Evolutionary conservation across 495 filamentous ascomycete species (phyloP).

Genomic region (Penicillium pulvis): DNA sequence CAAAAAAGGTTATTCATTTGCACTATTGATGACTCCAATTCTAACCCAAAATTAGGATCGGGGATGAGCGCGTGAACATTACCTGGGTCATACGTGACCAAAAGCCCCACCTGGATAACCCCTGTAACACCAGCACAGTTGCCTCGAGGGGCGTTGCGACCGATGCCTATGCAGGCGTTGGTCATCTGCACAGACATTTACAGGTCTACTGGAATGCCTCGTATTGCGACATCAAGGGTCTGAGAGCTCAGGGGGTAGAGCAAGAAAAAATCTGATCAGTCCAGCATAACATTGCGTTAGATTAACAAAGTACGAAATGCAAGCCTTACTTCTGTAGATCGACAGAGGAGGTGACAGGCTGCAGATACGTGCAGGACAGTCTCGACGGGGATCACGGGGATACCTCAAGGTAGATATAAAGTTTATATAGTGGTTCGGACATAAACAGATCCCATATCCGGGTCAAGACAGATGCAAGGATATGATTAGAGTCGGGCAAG

Average conservation of each 20-base stretch:
- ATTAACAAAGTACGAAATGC: background rate
- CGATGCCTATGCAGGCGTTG: background rate
- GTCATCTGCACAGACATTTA: background rate
- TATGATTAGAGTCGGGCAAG: background rate
- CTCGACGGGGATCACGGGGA: background rate
- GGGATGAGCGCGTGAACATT: background rate
- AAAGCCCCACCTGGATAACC: background rate
- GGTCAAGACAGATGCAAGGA: background rate
- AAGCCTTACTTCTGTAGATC: background rate
- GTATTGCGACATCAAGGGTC: background rate
- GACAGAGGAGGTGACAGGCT: background rate
- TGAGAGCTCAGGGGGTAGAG: background rate
- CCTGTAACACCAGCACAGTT: background rate
- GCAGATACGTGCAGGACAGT: background rate
- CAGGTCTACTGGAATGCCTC: background rate
- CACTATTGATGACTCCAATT: conserved; percentile 8
- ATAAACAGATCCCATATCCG: background rate
- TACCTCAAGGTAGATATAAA: background rate
- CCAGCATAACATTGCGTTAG: background rate
- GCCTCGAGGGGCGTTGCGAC: background rate
- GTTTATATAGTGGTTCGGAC: background rate
- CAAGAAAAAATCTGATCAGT: background rate
- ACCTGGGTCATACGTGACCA: background rate
- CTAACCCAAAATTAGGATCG: conserved; percentile 13
- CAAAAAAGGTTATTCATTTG: conserved; percentile 5